Evolutionary conservation across 2,329 filamentous ascomycete species (phyloP), one percentile per base, ranked within the genome.

Genomic region (Golovinomyces cichoracearum): DNA sequence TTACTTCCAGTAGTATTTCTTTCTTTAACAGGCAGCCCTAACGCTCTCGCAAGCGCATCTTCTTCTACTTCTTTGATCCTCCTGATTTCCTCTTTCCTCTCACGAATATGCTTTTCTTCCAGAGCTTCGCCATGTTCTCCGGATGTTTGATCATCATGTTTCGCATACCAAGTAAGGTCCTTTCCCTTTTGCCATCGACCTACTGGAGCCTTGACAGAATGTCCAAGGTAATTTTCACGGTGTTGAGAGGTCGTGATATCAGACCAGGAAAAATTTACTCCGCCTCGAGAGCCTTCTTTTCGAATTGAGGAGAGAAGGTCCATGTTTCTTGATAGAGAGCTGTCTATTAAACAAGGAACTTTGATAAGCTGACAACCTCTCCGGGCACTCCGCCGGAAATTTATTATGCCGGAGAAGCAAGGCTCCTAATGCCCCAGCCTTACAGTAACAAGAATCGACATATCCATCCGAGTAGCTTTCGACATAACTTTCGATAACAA

Each of bases 241-340:
- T 93, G 86, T 21, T 73, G 67, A n/a, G 85, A 92, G 54, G 70
- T 76, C 62, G 88, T 80, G 60, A 98, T 88, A 56, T 94, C 85
- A 55, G 88, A 82, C 90, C 90, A 95, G 65, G 79, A 86, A 68
- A 98, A 98, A 63, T 94, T 85, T 64, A 81, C 81, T 61, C 90
- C 90, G 59, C 90, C 90, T 55, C 90, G 80, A 57, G 84, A 90
- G 63, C 93, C 88, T 17, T 71, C 67, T 66, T 98, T 95, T 60
- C 86, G 83, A 53, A 98, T 80, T 38, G 82, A 84, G 51, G 86
- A 83, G 49, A 95, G 76, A 49, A 98, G 74, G 71, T 98, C 90
- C 90, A 98, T 94, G 21, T 38, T 38, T 3, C 9, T 22, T 19
- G 21, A 3, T 38, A 17, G 1, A n/a, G n/a, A n/a, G n/a, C n/a